phyloP scores from a whole-genome alignment of 2,329 filamentous ascomycete genomes.

The Proliferodiscus dingleyae region DNA sequence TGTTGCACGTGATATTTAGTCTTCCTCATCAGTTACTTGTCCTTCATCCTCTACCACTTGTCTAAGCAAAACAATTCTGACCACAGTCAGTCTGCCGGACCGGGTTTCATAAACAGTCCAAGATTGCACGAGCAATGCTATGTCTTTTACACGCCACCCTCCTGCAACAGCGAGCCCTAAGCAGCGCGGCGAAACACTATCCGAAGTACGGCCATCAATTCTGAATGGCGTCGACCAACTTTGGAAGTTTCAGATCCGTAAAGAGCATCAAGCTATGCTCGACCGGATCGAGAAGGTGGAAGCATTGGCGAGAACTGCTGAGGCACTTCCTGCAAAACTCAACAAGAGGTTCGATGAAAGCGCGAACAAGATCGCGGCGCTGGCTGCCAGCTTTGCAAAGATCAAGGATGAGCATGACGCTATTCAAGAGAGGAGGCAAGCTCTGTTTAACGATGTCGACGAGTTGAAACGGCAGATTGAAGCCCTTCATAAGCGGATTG shows the following conservation, averaged over 20 bases:
- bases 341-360: slow-evolving; percentile 7
- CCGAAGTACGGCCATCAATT: not conserved
- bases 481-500: not conserved
- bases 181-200: not conserved
- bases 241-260: slow-evolving; percentile 23
- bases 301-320: slow-evolving; percentile 3
- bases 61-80: too few relatives aligned
- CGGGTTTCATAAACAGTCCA: too few relatives aligned
- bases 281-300: slow-evolving; percentile 15
- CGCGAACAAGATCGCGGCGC: slow-evolving; percentile 2
- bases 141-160: not conserved
- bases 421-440: not conserved
- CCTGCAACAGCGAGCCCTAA: not conserved
- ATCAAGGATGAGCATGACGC: not conserved
- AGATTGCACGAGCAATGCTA: too few relatives aligned
- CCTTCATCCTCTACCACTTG: too few relatives aligned
- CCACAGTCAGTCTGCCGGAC: too few relatives aligned
- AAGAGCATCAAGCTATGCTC: slow-evolving; percentile 21
- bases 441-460: not conserved
- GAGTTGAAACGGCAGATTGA: not conserved
- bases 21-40: not conserved
- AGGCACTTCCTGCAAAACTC: slow-evolving; percentile 4
- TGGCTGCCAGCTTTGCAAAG: not conserved
- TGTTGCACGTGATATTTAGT: slow-evolving; percentile 1
- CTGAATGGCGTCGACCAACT: slow-evolving; percentile 14